phyloP scores from a whole-genome alignment of 2,329 filamentous ascomycete species.

The Aspergillus glaucus region DNA sequence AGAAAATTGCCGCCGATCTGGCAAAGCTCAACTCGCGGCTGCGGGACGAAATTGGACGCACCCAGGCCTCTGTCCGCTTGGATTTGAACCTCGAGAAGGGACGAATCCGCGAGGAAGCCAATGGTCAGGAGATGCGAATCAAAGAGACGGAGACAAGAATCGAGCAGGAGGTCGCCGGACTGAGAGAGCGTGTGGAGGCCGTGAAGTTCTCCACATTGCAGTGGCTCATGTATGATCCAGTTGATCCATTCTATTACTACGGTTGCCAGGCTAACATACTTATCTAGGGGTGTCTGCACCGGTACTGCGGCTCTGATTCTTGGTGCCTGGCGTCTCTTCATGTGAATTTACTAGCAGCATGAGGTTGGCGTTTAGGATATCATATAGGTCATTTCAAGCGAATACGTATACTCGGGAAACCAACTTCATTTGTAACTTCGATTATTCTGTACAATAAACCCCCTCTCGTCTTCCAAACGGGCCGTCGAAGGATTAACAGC shows the following conservation, averaged over 20 bases:
- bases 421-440: neutral
- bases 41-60: slow-evolving; percentile 88
- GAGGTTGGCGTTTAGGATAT: neutral
- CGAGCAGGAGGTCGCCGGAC: slow-evolving; percentile 87
- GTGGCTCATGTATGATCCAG: slow-evolving; percentile 80
- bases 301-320: slow-evolving; percentile 61
- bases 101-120: slow-evolving; percentile 89
- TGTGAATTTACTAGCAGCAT: slow-evolving; percentile 36
- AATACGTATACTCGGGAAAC: neutral
- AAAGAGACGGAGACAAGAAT: slow-evolving; percentile 99
- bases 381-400: neutral
- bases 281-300: slow-evolving; percentile 55
- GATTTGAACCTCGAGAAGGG: slow-evolving; percentile 97
- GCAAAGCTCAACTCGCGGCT: slow-evolving; percentile 85
- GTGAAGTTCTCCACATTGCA: slow-evolving; percentile 98
- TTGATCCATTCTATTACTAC: neutral
- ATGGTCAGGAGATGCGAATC: slow-evolving; percentile 93
- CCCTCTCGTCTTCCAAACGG: neutral
- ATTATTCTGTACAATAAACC: neutral
- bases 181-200: slow-evolving; percentile 87
- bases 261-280: slow-evolving; percentile 19
- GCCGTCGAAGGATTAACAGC: too few relatives aligned
- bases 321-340: slow-evolving; percentile 61
- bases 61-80: slow-evolving; percentile 83
- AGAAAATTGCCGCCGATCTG: slow-evolving; percentile 87